A percentile compares a stretch with the other conserved stretches of the same genome.
These are phyloP conservation scores for Endocarpon pusillum DNA, from an alignment of 495 filamentous ascomycete genomes.

Conservation along the genomic window DNA sequence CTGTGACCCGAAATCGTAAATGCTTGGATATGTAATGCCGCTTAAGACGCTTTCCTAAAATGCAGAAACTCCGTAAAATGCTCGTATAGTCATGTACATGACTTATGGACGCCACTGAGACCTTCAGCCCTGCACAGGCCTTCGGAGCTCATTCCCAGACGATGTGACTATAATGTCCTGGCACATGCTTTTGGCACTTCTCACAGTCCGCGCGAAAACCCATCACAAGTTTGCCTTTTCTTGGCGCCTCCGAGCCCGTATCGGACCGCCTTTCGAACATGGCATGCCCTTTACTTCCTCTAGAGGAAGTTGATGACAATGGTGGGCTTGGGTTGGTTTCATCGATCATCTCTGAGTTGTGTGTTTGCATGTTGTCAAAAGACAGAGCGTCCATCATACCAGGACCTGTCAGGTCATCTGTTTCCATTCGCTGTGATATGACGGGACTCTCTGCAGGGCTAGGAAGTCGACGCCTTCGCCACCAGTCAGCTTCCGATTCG, in stretches of 20 bases:
- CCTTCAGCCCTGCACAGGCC: too few species aligned
- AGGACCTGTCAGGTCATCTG: conserved; percentile 31
- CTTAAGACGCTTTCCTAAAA: too few species aligned
- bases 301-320: conserved; percentile 6
- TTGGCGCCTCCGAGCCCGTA: conserved; percentile 20
- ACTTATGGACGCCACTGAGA: too few species aligned
- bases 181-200: conserved; percentile 62
- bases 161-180: conserved; percentile 80
- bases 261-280: too few species aligned
- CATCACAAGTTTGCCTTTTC: conserved; percentile 58
- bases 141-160: conserved; percentile 24
- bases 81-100: too few species aligned
- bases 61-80: too few species aligned
- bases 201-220: conserved; percentile 76
- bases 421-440: too few species aligned
- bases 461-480: conserved; percentile 41
- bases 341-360: conserved; percentile 14
- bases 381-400: conserved; percentile 12
- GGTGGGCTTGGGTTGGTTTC: conserved; percentile 5
- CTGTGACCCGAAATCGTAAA: too few species aligned
- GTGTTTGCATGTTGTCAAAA: conserved; percentile 16
- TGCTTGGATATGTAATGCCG: too few species aligned
- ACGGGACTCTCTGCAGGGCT: too few species aligned
- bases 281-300: too few species aligned
- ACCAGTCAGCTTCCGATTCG: conserved; percentile 23